These are phyloP conservation scores for Ophiostoma triangulosporum DNA, from an alignment of 2,329 filamentous ascomycete species.

Conservation along the genomic window DNA sequence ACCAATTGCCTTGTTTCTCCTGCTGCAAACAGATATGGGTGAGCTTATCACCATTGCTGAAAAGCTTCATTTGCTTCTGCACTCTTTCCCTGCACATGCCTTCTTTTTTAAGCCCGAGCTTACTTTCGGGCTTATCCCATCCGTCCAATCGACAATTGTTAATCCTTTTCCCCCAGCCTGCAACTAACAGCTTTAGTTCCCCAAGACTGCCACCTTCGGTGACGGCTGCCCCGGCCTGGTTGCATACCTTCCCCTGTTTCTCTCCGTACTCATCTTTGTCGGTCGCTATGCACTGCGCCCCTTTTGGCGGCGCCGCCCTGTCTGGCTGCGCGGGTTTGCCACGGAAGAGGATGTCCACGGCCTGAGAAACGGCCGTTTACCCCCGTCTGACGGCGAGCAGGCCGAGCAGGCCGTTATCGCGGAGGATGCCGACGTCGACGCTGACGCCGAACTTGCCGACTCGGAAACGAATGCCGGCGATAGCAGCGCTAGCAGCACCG, in stretches of 20 bases:
- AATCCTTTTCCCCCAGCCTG: not conserved
- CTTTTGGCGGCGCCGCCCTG: constrained; percentile 20
- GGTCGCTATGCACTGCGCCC: constrained; percentile 20
- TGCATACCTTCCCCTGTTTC: constrained; percentile 20
- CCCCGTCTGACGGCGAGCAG: not conserved
- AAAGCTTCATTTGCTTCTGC: not conserved
- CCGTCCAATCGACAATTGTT: not conserved
- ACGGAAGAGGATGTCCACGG: constrained; percentile 16
- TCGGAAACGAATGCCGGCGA: constrained; percentile 2
- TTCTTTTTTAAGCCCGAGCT: not conserved
- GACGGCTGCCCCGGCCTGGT: constrained; percentile 21
- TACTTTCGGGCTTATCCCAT: not conserved
- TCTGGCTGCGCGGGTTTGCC: constrained; percentile 23
- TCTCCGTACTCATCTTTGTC: constrained; percentile 19
- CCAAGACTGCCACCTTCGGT: constrained; percentile 19
- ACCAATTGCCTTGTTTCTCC: constrained; percentile 20
- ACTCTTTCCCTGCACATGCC: not conserved
- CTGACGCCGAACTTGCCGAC: constrained; percentile 1
- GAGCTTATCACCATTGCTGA: constrained; percentile 8
- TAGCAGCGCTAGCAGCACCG: constrained; percentile 7
- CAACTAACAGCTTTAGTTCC: constrained; percentile 15
- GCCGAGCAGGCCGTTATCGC: not conserved
- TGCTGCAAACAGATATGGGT: constrained; percentile 22
- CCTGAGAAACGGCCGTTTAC: not conserved
- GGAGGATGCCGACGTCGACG: not conserved